A percentile compares a stretch with the other conserved stretches of the same genome.
Conservation (phyloP, 805 yeast species). For the Candida maesae region DNA sequence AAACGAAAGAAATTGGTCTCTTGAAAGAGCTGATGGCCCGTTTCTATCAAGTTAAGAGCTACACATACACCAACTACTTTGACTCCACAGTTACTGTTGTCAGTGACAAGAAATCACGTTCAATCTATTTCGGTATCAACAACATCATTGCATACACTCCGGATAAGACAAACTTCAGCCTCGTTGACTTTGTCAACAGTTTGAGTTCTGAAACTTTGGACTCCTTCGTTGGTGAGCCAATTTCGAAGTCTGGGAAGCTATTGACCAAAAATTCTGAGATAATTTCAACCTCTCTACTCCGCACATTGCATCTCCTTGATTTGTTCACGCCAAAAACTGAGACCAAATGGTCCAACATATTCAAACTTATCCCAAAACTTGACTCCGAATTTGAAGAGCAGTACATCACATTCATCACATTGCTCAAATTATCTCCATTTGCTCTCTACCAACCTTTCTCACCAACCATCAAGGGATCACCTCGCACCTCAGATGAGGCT, state of each 20-base stretch:
- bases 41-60: constrained; percentile 74
- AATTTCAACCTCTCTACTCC: constrained; percentile 50
- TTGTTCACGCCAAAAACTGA: constrained; percentile 33
- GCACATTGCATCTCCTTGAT: constrained; percentile 50
- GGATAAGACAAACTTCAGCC: constrained; percentile 27
- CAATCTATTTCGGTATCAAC: constrained; percentile 42
- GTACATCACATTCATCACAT: constrained; percentile 44
- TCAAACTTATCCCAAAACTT: constrained; percentile 33
- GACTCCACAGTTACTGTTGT: constrained; percentile 39
- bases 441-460: constrained; percentile 32
- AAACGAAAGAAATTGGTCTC: constrained; percentile 61
- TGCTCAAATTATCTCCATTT: constrained; percentile 42
- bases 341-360: constrained; percentile 47
- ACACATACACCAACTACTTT: constrained; percentile 55
- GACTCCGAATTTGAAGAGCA: constrained; percentile 37
- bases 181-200: constrained; percentile 26
- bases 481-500: constrained; percentile 28
- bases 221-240: constrained; percentile 22
- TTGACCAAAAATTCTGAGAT: constrained; percentile 48
- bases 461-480: constrained; percentile 37
- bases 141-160: constrained; percentile 30
- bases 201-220: constrained; percentile 14
- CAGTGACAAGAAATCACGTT: constrained; percentile 51
- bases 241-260: constrained; percentile 22
- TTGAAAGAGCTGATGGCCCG: constrained; percentile 73